Evolutionary conservation across 805 yeast genomes (phyloP).

Genomic region (Grigorovia transvaalensis): DNA sequence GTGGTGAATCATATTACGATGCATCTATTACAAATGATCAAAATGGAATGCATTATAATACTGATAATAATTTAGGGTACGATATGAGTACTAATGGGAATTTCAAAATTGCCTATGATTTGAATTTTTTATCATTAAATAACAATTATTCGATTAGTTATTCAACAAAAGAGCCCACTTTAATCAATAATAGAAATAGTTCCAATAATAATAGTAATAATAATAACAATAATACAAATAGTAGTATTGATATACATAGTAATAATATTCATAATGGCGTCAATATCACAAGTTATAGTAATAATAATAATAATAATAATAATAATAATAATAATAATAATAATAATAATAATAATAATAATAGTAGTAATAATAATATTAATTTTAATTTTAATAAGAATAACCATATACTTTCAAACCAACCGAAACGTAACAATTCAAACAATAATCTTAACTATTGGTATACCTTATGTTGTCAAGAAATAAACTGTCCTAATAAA

Average conservation of each 20-base stretch:
- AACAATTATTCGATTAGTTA: background rate
- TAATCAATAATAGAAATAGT: background rate
- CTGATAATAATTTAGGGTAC: background rate
- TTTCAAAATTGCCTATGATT: too few relatives aligned
- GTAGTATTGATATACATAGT: background rate
- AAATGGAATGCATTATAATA: background rate
- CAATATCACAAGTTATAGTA: background rate
- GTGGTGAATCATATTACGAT: background rate
- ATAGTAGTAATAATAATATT: background rate
- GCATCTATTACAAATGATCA: too few relatives aligned
- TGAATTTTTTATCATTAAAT: background rate
- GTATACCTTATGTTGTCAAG: slow-evolving; percentile 10
- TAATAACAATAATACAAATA: background rate
- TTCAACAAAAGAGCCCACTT: background rate
- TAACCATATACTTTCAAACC: background rate
- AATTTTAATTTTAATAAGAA: too few relatives aligned
- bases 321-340: too few relatives aligned
- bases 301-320: background rate
- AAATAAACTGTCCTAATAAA: slow-evolving; percentile 1
- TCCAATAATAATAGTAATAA: background rate
- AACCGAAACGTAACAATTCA: background rate
- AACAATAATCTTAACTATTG: background rate
- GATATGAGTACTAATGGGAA: background rate
- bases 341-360: background rate
- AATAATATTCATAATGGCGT: background rate